Percentiles rank a stretch among this genome's conserved stretches.
These are phyloP conservation scores for Sisymbrium irio DNA, from an alignment of 345 rosid genomes.

Conservation along the genomic window DNA sequence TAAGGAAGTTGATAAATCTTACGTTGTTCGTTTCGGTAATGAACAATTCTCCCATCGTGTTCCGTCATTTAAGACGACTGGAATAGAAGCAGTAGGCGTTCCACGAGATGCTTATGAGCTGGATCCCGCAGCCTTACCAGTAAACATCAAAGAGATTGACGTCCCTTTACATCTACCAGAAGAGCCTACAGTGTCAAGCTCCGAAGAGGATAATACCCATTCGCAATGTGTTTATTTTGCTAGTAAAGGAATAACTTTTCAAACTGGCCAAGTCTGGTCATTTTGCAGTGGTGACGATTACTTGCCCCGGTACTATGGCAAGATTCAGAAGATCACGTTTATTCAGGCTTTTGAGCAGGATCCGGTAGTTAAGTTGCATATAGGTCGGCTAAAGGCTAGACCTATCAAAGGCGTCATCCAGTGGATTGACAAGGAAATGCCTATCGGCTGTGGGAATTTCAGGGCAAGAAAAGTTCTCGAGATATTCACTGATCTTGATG, in stretches of 20 bases:
- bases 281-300: background rate
- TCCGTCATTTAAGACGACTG: constrained; percentile 48
- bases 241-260: background rate
- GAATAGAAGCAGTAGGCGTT: background rate
- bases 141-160: background rate
- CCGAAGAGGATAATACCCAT: background rate
- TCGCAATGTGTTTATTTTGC: background rate
- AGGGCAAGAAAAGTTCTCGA: background rate
- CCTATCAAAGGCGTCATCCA: constrained; percentile 39
- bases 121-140: background rate
- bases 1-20: constrained; percentile 6
- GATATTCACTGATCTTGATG: constrained; percentile 25
- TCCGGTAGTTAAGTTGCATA: constrained; percentile 42
- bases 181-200: background rate
- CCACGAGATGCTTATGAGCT: background rate
- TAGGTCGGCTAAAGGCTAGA: constrained; percentile 59
- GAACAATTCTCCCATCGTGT: constrained; percentile 51
- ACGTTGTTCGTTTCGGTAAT: constrained; percentile 31
- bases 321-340: constrained; percentile 44
- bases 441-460: constrained; percentile 53
- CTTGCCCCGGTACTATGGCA: constrained; percentile 38
- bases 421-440: constrained; percentile 49
- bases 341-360: background rate
- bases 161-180: background rate
- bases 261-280: background rate